phyloP scores from a whole-genome alignment of 176 grass and related monocot species.

The Triticum aestivum region DNA sequence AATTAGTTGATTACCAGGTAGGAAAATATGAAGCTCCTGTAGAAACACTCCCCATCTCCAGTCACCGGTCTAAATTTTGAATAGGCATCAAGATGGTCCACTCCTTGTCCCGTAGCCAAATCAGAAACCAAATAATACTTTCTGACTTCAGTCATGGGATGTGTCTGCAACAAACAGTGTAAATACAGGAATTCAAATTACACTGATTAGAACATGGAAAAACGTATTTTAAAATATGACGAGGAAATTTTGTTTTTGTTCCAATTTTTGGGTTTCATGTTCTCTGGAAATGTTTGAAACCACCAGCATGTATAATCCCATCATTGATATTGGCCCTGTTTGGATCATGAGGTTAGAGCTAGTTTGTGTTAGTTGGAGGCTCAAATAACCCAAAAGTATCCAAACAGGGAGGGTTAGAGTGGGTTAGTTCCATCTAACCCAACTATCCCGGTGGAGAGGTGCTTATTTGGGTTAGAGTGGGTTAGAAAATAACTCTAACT shows the following conservation, averaged over 20 bases:
- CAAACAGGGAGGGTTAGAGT: too few relatives aligned
- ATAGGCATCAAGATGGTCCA: neutral
- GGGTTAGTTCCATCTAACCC: too few relatives aligned
- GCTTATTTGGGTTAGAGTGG: too few relatives aligned
- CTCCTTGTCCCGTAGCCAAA: too few relatives aligned
- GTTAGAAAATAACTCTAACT: too few relatives aligned
- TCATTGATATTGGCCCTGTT: slow-evolving; percentile 1
- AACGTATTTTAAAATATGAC: neutral
- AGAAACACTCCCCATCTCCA: slow-evolving; percentile 49
- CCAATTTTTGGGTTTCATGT: neutral
- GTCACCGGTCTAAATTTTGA: slow-evolving; percentile 22
- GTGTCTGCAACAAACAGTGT: slow-evolving; percentile 16
- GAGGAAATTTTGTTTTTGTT: neutral
- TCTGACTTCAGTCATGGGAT: neutral
- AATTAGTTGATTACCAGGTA: slow-evolving; percentile 33
- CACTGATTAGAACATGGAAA: slow-evolving; percentile 1
- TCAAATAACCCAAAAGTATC: too few relatives aligned
- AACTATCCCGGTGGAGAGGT: too few relatives aligned
- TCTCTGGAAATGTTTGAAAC: slow-evolving; percentile 20
- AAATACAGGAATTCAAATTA: slow-evolving; percentile 13
- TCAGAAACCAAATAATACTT: neutral
- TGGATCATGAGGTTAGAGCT: too few relatives aligned
- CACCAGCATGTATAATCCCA: neutral
- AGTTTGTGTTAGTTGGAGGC: too few relatives aligned
- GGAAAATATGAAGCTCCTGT: slow-evolving; percentile 53